Base-by-base conservation (phyloP, 331 rosid genomes). In the Acacia pycnantha region DNA sequence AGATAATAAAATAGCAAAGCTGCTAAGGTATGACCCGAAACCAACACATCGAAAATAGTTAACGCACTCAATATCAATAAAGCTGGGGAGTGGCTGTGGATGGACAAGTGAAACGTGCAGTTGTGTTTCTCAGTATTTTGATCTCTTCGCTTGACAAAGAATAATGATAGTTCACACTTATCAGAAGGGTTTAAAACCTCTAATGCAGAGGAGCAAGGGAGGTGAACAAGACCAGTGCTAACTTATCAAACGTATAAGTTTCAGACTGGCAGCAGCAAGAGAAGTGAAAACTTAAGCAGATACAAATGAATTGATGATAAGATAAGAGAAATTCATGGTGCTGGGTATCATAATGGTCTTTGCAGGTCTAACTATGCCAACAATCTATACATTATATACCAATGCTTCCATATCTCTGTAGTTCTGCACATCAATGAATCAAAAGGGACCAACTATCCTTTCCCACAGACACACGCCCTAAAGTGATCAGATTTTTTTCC, bases 71-170 rank as follows among this genome's bases (percentile, higher is more conserved):
- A 26, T 43, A 10, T 5, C 66, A 47, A 5, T 19, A 22, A 8
- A 11, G 33, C 9, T 54, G 26, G 19, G 16, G 40, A 24, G 66
- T 26, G 6, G 14, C 41, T 37, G 9, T 37, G 7, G 41, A 37
- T 37, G 41, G 41, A 37, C 41, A 37, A 37, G 43, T 44, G 46
- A 26, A 61, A 62, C 0, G 2, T 41, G 27, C 2, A 6, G 29
- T 5, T 22, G 41, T 59, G 11, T 21, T 16, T 61, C 35, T 22
- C 35, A 75, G 18, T 89, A 88, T 54, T 87, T 76, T 13, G 85
- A 86, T 76, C 72, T 83, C 78, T 92, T 92, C 0, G 80, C 76
- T 54, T 90, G 29, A 61, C n/a, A 46, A 41, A 64, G 35, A 21
- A 46, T 24, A 65, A 47, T 46, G 31, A 62, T 19, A 18, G 29